phyloP scores from a whole-genome alignment of 2,329 filamentous ascomycete species.

The Penicillium glabrum region DNA sequence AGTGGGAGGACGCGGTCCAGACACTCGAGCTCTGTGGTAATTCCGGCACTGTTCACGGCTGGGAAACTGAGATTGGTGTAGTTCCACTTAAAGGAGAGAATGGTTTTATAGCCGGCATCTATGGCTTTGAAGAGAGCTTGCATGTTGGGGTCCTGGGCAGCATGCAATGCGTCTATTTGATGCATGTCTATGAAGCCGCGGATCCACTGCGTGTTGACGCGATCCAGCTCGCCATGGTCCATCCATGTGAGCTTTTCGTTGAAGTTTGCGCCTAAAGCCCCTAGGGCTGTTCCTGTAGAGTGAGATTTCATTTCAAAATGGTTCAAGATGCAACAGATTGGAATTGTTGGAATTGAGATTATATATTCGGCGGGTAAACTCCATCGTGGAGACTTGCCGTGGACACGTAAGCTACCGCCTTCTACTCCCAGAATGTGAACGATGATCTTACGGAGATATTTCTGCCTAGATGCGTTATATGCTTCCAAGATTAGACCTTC shows the following conservation, averaged over 20 bases:
- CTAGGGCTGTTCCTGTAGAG: not conserved
- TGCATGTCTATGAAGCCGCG: slow-evolving; percentile 20
- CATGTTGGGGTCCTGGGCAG: slow-evolving; percentile 9
- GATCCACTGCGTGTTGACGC: slow-evolving; percentile 11
- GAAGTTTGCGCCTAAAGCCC: slow-evolving; percentile 14
- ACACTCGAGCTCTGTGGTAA: slow-evolving; percentile 2
- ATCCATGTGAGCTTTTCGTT: slow-evolving; percentile 13
- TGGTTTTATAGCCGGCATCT: slow-evolving; percentile 11
- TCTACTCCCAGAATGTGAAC: not conserved
- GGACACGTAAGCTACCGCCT: not conserved
- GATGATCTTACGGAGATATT: not conserved
- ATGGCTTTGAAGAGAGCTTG: slow-evolving; percentile 8
- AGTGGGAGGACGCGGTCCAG: slow-evolving; percentile 6
- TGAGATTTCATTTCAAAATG: not conserved
- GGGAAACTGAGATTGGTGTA: slow-evolving; percentile 8
- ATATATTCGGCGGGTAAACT: not conserved
- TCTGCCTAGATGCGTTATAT: not conserved
- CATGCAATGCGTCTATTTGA: slow-evolving; percentile 6
- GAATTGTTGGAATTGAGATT: not conserved
- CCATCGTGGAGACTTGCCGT: not conserved
- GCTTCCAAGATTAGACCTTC: no score
- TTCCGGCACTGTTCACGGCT: not conserved
- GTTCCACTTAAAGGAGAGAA: slow-evolving; percentile 16
- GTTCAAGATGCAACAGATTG: not conserved
- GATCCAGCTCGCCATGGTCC: slow-evolving; percentile 7